Percentiles rank a stretch among this genome's conserved stretches.
Conservation (phyloP, 2,329 filamentous ascomycete species). For the Aspergillus sp. region DNA sequence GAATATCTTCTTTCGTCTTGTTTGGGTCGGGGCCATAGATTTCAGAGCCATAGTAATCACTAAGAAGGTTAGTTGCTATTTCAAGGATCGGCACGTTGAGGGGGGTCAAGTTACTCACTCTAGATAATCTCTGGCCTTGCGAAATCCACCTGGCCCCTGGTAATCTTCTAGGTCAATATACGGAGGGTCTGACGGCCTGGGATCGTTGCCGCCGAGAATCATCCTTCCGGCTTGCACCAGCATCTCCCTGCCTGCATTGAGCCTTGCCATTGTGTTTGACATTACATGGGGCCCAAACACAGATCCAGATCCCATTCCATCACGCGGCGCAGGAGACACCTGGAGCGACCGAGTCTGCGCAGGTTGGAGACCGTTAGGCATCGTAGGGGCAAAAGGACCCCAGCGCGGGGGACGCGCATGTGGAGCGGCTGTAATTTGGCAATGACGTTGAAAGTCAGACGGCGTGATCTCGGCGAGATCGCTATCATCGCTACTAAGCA, state of each 20-base stretch:
- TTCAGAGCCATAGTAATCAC: constrained; percentile 24
- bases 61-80: constrained; percentile 13
- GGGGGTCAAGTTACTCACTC: constrained; percentile 11
- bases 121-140: constrained; percentile 10
- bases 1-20: constrained; percentile 66
- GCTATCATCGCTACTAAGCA: constrained; percentile 31
- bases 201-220: constrained; percentile 5
- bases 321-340: constrained; percentile 8
- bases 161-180: not conserved
- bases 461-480: constrained; percentile 38
- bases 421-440: not conserved
- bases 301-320: constrained; percentile 3
- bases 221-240: constrained; percentile 16
- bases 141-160: constrained; percentile 1
- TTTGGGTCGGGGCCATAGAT: constrained; percentile 43
- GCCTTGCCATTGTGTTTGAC: constrained; percentile 24
- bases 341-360: not conserved
- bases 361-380: not conserved
- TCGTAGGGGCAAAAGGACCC: not conserved
- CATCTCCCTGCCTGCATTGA: constrained; percentile 19
- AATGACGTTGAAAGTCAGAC: constrained; percentile 20
- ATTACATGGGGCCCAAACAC: constrained; percentile 20
- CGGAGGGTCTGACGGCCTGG: constrained; percentile 7
- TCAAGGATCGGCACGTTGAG: no score
- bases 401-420: not conserved